Evolutionary conservation across 305 asterid genomes (phyloP).

Genomic region (Fraxinus dipetala): DNA sequence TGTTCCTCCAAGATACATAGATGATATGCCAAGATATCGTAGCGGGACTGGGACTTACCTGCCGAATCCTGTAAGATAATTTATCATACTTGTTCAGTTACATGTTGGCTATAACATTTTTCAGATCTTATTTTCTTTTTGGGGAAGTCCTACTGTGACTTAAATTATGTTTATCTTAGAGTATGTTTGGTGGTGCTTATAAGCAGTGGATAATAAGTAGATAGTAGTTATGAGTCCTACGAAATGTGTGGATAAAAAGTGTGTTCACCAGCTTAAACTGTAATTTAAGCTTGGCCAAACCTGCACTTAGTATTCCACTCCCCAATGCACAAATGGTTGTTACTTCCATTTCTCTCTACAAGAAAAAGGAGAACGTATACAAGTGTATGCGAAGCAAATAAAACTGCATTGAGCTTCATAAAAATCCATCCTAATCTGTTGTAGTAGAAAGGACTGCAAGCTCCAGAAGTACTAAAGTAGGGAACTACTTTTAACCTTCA

Average conservation of each 20-base stretch:
- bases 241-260: background rate
- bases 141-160: background rate
- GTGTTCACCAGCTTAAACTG: background rate
- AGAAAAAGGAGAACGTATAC: background rate
- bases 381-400: background rate
- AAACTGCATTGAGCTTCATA: background rate
- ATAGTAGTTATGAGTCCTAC: background rate
- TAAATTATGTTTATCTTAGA: background rate
- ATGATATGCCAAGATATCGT: conserved; percentile 84
- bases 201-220: background rate
- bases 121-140: background rate
- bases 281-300: background rate
- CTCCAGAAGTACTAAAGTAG: background rate
- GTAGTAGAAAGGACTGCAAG: background rate
- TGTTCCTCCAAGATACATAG: conserved; percentile 56
- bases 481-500: background rate
- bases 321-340: background rate
- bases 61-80: conserved; percentile 88
- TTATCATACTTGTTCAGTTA: conserved; percentile 15
- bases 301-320: background rate
- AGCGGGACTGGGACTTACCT: conserved; percentile 96
- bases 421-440: background rate
- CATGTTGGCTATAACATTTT: background rate
- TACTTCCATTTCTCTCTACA: background rate
- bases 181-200: conserved; percentile 9